Conservation (phyloP, 2,329 filamentous ascomycete species). For the Colletotrichum sp. region DNA sequence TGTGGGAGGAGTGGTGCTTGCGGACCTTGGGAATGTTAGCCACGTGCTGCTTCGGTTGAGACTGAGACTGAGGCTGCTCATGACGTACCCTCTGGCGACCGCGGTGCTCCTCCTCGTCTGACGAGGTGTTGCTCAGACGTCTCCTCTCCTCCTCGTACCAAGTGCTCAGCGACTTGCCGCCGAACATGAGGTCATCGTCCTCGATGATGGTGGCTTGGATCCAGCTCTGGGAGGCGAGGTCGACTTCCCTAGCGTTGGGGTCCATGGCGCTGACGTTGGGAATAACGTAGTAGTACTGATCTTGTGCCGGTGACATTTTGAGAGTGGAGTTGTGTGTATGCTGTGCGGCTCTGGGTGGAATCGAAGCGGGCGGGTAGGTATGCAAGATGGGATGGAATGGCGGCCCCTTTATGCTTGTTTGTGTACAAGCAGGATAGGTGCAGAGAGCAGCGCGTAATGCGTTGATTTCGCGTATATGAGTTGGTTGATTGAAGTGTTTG, state of each 20-base stretch:
- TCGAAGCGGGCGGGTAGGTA: neutral
- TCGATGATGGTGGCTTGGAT: conserved; percentile 63
- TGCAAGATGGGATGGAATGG: conserved; percentile 7
- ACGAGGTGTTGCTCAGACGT: conserved; percentile 43
- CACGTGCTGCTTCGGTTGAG: neutral
- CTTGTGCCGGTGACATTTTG: conserved; percentile 19
- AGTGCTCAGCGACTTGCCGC: conserved; percentile 62
- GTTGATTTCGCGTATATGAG: conserved; percentile 7
- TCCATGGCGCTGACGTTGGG: conserved; percentile 38
- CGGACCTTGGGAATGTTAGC: conserved; percentile 18
- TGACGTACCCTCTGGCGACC: conserved; percentile 42
- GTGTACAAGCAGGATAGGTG: neutral
- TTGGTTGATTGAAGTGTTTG: conserved; percentile 8
- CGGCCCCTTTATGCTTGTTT: conserved; percentile 12
- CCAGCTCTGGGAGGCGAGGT: conserved; percentile 45
- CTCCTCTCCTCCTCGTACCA: conserved; percentile 66
- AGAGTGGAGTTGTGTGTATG: neutral
- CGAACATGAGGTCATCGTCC: conserved; percentile 66
- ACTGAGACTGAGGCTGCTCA: neutral
- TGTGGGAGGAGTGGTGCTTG: conserved; percentile 20
- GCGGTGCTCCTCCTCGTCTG: conserved; percentile 43
- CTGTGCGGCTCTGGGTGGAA: neutral
- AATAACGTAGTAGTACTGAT: conserved; percentile 31
- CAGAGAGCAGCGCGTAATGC: neutral
- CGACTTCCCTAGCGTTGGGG: conserved; percentile 36